These are phyloP conservation scores for Mycothermus thermophilus DNA, from an alignment of 495 filamentous ascomycete genomes.

Conservation along the genomic window DNA sequence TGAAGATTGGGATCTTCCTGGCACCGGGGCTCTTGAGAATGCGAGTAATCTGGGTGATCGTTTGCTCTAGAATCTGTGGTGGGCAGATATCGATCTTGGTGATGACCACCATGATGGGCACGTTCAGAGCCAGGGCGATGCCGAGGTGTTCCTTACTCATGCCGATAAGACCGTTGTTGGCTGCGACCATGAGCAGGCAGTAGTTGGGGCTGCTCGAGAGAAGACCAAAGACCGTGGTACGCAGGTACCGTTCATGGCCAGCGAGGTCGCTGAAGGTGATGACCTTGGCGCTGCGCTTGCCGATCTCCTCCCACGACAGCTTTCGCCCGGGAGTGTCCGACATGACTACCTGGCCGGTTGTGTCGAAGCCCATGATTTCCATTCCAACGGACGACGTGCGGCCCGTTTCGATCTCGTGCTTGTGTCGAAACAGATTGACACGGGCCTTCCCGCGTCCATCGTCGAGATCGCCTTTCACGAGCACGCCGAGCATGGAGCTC, in stretches of 20 bases:
- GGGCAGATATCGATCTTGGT: constrained; percentile 99
- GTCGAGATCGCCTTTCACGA: constrained; percentile 90
- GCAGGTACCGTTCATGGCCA: constrained; percentile 87
- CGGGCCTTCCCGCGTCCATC: constrained; percentile 90
- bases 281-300: constrained; percentile 86
- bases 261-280: constrained; percentile 94
- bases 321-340: constrained; percentile 61
- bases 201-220: constrained; percentile 94
- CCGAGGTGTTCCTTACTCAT: constrained; percentile 98
- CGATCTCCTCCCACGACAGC: constrained; percentile 95
- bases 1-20: constrained; percentile 93
- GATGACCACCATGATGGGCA: constrained; percentile 94
- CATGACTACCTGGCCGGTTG: constrained; percentile 67
- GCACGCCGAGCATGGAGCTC: constrained; percentile 88
- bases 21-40: constrained; percentile 91
- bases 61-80: constrained; percentile 87
- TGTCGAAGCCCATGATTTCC: constrained; percentile 99
- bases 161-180: constrained; percentile 91
- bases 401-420: constrained; percentile 92
- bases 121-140: constrained; percentile 87
- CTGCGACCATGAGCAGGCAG: constrained; percentile 95
- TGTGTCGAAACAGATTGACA: constrained; percentile 93
- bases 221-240: constrained; percentile 92
- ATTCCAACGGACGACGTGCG: constrained; percentile 92
- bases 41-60: constrained; percentile 76